Evolutionary conservation across 2,329 filamentous ascomycete genomes (phyloP).

Genomic region (Aspergillus candidus): DNA sequence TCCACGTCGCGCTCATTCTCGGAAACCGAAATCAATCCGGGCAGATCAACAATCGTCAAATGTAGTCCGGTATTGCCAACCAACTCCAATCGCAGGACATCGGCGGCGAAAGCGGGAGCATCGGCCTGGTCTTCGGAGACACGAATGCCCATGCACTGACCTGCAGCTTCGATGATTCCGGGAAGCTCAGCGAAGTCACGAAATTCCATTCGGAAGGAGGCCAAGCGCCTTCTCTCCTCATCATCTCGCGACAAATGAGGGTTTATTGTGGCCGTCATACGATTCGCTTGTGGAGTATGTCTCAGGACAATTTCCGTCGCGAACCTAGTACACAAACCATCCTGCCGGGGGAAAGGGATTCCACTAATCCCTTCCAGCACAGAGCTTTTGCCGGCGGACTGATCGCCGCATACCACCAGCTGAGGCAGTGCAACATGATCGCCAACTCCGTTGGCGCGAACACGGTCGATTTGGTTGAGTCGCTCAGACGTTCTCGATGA

Average conservation of each 20-base stretch:
- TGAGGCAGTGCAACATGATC: slow-evolving; percentile 51
- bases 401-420: slow-evolving; percentile 58
- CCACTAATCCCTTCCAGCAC: slow-evolving; percentile 55
- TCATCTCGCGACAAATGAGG: slow-evolving; percentile 10
- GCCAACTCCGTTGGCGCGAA: slow-evolving; percentile 48
- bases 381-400: slow-evolving; percentile 59
- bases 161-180: slow-evolving; percentile 9
- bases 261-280: slow-evolving; percentile 7
- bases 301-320: slow-evolving; percentile 54
- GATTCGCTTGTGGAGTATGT: not conserved
- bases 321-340: slow-evolving; percentile 56
- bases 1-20: slow-evolving; percentile 51
- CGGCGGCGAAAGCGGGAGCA: slow-evolving; percentile 34
- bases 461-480: slow-evolving; percentile 52
- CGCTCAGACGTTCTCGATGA: slow-evolving; percentile 11
- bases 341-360: slow-evolving; percentile 55
- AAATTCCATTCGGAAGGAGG: no score
- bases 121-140: slow-evolving; percentile 2
- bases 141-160: slow-evolving; percentile 7
- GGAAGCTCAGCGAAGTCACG: slow-evolving; percentile 8
- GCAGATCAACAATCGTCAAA: slow-evolving; percentile 56
- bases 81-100: slow-evolving; percentile 55
- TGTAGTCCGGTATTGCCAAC: slow-evolving; percentile 51
- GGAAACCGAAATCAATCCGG: slow-evolving; percentile 50
- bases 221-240: no score